Evolutionary conservation across 108 stramenopile genomes (phyloP).

Genomic region (Nitzschia palea): DNA sequence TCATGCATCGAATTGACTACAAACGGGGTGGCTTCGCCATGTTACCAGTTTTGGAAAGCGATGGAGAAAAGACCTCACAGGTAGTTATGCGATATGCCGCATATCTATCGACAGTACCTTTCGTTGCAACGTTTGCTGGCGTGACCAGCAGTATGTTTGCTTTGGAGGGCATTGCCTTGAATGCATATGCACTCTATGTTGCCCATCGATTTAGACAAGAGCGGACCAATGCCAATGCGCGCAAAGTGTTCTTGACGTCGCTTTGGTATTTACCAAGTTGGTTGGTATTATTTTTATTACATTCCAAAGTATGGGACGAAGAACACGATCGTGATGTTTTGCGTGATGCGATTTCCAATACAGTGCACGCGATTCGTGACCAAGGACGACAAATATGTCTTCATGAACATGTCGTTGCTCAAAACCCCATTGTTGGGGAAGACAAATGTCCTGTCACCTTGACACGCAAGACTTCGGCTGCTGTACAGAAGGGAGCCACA

Average conservation of each 20-base stretch:
- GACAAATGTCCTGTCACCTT: conserved; percentile 43
- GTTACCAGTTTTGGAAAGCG: conserved; percentile 61
- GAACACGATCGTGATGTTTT: conserved; percentile 47
- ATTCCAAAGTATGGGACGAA: conserved; percentile 85
- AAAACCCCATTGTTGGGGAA: conserved; percentile 10
- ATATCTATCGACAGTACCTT: conserved; percentile 86
- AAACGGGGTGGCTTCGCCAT: conserved; percentile 77
- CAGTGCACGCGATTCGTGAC: conserved; percentile 62
- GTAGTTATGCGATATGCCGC: conserved; percentile 83
- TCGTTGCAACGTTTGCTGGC: conserved; percentile 73
- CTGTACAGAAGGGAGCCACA: conserved; percentile 9
- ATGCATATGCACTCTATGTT: conserved; percentile 79
- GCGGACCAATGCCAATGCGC: conserved; percentile 90
- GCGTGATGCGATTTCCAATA: conserved; percentile 33
- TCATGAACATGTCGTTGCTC: conserved; percentile 58
- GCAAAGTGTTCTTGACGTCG: conserved; percentile 92
- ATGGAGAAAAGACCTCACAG: conserved; percentile 79
- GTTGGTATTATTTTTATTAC: conserved; percentile 91
- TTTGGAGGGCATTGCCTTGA: conserved; percentile 87
- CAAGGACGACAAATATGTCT: conserved; percentile 78
- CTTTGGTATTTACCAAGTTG: conserved; percentile 97
- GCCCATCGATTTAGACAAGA: conserved; percentile 83
- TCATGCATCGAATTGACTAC: conserved; percentile 91
- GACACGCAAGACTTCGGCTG: conserved; percentile 8
- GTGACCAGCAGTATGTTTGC: conserved; percentile 96